Evolutionary conservation across 768 basidiomycete species (phyloP), one percentile per base, ranked within the genome.

Genomic region (Auriscalpium microsporum): DNA sequence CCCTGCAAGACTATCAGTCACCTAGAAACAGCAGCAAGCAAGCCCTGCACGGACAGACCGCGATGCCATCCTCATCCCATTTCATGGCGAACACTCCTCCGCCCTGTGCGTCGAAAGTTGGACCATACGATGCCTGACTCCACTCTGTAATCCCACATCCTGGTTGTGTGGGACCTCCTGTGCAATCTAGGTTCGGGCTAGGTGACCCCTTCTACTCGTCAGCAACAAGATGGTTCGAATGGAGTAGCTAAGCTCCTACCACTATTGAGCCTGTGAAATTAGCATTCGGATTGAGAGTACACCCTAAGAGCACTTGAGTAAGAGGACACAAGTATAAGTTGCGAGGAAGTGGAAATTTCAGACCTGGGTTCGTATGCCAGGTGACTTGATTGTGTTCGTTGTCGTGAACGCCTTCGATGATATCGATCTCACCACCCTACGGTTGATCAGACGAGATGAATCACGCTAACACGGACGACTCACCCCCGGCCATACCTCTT

Each of bases 81-180:
- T 87, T 86, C 87, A 91, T 90, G 1, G 83, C 90, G 65, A 90
- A 93, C 3, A 91, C 83, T 3, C 92, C 92, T 5, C 92, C 92
- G 10, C 86, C 81, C 64, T 81, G 82, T 1, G 77, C 76, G 58
- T 93, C 91, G 65, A 93, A 93, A 52, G 78, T 79, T 38, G 86
- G 83, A 0, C 92, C 92, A 68, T 89, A 94, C 0, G 91, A 94
- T 2, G 86, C 84, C 19, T 77, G 75, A 63, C 89, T 92, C 81
- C 82, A 83, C 64, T 93, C 90, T 0, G 77, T 80, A 58, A 92
- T 73, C 38, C 84, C 84, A 61, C 92, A 93, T 8, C 92, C 91
- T 45, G 83, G 75, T 33, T 75, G 65, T 35, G 68, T 65, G 19
- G 75, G 81, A 63, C 69, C 62, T 56, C 71, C 72, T 37, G 86